These are phyloP conservation scores for Suillus subaureus DNA, from an alignment of 768 basidiomycete genomes.

Conservation along the genomic window DNA sequence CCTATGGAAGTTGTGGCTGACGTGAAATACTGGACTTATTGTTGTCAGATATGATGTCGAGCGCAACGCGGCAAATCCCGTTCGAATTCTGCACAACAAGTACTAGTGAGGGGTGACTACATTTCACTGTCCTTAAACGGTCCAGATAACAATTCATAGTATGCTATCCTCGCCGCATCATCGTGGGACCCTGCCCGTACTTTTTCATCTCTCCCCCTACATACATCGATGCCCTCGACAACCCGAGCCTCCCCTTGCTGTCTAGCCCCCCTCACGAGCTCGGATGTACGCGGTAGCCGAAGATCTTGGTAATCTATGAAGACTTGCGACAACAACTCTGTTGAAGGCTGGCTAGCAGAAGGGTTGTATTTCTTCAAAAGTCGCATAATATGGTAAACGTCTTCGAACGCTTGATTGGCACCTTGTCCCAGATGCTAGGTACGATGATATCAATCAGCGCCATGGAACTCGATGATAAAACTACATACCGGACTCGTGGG, in stretches of 20 bases:
- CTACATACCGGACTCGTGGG: constrained; percentile 45
- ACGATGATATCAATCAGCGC: neutral
- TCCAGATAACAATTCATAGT: constrained; percentile 4
- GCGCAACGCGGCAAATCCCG: neutral
- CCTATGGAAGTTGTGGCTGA: neutral
- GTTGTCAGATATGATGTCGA: neutral
- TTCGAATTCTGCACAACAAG: neutral
- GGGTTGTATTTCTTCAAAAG: constrained; percentile 38
- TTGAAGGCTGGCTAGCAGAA: constrained; percentile 25
- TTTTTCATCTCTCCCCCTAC: constrained; percentile 31
- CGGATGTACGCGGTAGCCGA: constrained; percentile 39
- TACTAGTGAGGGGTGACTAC: neutral
- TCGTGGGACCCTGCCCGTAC: constrained; percentile 10
- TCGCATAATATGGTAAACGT: constrained; percentile 38
- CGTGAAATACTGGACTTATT: neutral
- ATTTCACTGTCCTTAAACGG: constrained; percentile 14
- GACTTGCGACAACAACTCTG: constrained; percentile 27
- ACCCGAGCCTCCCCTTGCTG: constrained; percentile 38
- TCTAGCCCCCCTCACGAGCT: constrained; percentile 39
- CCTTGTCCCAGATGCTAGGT: constrained; percentile 48
- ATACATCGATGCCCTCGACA: constrained; percentile 33
- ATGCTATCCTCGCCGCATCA: constrained; percentile 1
- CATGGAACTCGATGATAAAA: neutral
- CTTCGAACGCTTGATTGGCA: constrained; percentile 49
- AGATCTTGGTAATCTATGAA: constrained; percentile 38